These are phyloP conservation scores for Elsinoe ampelina DNA, from an alignment of 2,329 filamentous ascomycete species.

Conservation along the genomic window DNA sequence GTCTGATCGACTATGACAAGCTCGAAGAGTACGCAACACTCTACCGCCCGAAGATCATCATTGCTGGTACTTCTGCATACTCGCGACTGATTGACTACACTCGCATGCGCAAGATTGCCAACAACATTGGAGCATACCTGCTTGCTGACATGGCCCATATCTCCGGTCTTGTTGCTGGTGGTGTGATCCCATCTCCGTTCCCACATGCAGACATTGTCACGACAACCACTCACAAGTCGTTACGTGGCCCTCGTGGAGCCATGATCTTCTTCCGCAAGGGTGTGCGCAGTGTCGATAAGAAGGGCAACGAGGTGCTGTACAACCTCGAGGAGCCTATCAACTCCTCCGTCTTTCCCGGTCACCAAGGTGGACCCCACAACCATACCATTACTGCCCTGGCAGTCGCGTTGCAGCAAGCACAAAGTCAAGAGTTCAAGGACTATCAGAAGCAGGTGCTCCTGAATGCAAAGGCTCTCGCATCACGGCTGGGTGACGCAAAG, in stretches of 20 bases:
- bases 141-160: slow-evolving; percentile 99
- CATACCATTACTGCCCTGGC: slow-evolving; percentile 97
- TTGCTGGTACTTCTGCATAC: slow-evolving; percentile 96
- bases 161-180: slow-evolving; percentile 85
- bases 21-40: slow-evolving; percentile 83
- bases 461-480: slow-evolving; percentile 85
- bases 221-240: slow-evolving; percentile 97
- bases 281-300: slow-evolving; percentile 78
- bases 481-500: slow-evolving; percentile 52
- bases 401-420: slow-evolving; percentile 90
- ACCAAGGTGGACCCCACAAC: slow-evolving; percentile 98
- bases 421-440: slow-evolving; percentile 78
- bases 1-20: slow-evolving; percentile 92
- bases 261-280: slow-evolving; percentile 99
- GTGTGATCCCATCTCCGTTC: slow-evolving; percentile 90
- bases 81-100: slow-evolving; percentile 95
- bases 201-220: slow-evolving; percentile 90
- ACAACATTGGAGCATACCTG: slow-evolving; percentile 87
- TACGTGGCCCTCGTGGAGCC: slow-evolving; percentile 90
- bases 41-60: slow-evolving; percentile 91
- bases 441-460: slow-evolving; percentile 89
- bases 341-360: slow-evolving; percentile 96
- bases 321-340: slow-evolving; percentile 96
- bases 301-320: slow-evolving; percentile 78
- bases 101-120: slow-evolving; percentile 91